Conservation (phyloP, 2,329 filamentous ascomycete genomes). For the Macrophomina pseudophaseolina region DNA sequence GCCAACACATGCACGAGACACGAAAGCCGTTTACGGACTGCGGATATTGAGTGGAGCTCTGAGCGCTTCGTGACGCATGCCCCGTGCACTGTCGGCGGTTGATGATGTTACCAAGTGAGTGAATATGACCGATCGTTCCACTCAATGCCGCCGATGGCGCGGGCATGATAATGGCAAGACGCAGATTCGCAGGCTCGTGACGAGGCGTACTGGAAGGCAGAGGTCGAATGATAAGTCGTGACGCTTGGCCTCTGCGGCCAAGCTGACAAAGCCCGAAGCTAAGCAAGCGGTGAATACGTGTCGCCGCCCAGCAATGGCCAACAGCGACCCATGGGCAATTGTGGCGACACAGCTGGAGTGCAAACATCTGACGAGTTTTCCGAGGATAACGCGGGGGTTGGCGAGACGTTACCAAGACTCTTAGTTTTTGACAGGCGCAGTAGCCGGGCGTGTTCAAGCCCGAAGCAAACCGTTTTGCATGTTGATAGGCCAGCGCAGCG, state of each 20-base stretch:
- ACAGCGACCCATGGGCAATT: neutral
- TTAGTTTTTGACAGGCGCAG: neutral
- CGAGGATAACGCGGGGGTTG: conserved; percentile 7
- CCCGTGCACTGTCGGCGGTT: neutral
- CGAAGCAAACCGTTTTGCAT: conserved; percentile 7
- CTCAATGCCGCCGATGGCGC: neutral
- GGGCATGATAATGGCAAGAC: conserved; percentile 20
- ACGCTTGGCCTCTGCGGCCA: conserved; percentile 19
- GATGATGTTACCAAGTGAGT: neutral
- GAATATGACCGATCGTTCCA: neutral
- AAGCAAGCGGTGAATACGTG: conserved; percentile 20
- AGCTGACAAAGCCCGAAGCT: conserved; percentile 24
- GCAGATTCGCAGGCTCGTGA: neutral
- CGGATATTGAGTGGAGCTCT: neutral
- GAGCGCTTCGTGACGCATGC: conserved; percentile 20
- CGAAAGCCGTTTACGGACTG: neutral
- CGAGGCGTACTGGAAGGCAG: conserved; percentile 10
- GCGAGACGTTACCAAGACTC: neutral
- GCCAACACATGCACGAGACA: neutral
- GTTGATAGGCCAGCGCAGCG: conserved; percentile 9
- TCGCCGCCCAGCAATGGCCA: conserved; percentile 2
- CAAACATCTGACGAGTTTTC: neutral
- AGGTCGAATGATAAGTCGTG: conserved; percentile 10
- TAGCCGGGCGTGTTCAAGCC: neutral
- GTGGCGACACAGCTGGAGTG: neutral